Conservation (phyloP, 2,329 filamentous ascomycete genomes). For the Ambrosiella beaveri region DNA sequence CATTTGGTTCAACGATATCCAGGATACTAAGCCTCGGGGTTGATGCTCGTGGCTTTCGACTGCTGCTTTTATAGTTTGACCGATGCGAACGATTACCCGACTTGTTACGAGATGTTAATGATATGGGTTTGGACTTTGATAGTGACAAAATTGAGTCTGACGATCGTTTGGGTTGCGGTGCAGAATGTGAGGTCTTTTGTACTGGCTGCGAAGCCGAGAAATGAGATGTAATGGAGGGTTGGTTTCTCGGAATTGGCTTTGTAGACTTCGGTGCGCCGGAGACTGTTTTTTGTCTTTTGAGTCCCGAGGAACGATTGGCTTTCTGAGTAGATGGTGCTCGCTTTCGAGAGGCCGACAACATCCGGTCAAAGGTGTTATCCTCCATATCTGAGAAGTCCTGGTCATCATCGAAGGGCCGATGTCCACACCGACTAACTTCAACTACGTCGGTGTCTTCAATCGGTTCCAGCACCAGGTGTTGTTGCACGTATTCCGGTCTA, state of each 20-base stretch:
- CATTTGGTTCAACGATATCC: slow-evolving; percentile 36
- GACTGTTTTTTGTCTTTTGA: slow-evolving; percentile 16
- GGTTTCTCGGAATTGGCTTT: slow-evolving; percentile 17
- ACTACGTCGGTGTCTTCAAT: slow-evolving; percentile 1
- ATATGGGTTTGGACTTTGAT: neutral
- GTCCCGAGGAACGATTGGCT: slow-evolving; percentile 14
- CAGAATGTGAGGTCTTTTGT: neutral
- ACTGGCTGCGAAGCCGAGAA: slow-evolving; percentile 12
- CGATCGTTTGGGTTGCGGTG: neutral
- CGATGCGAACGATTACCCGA: neutral
- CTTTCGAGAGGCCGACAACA: slow-evolving; percentile 27
- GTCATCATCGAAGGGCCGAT: slow-evolving; percentile 14
- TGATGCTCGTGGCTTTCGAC: slow-evolving; percentile 3
- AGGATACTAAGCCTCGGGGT: slow-evolving; percentile 41
- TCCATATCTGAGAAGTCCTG: slow-evolving; percentile 27
- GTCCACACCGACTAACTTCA: slow-evolving; percentile 18
- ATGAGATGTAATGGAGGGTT: slow-evolving; percentile 21
- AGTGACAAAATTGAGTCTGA: neutral
- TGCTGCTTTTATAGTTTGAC: neutral
- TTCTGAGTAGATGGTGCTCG: slow-evolving; percentile 20
- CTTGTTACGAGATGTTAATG: neutral
- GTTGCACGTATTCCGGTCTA: slow-evolving; percentile 7
- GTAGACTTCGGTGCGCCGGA: slow-evolving; percentile 14
- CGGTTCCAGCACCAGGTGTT: slow-evolving; percentile 2
- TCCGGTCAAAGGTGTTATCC: slow-evolving; percentile 31